phyloP scores from a whole-genome alignment of 371 early-diverging fungal genomes.

The Mortierella sp. region DNA sequence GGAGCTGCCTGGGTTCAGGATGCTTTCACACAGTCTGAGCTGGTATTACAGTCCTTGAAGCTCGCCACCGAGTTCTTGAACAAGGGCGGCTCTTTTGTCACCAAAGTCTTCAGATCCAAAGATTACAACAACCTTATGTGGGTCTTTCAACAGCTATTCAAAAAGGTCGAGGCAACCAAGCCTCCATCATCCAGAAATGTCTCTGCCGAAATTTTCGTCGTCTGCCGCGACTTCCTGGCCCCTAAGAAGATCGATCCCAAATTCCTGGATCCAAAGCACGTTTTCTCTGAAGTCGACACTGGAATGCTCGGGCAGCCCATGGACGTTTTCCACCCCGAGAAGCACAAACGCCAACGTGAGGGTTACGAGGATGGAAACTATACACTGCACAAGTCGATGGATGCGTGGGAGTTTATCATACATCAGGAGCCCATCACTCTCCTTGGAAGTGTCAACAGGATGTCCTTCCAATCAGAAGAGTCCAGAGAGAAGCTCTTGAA shows the following conservation, averaged over 20 bases:
- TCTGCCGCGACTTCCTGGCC: slow-evolving; percentile 95
- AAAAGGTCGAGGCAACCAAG: slow-evolving; percentile 99
- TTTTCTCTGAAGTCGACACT: slow-evolving; percentile 92
- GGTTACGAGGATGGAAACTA: slow-evolving; percentile 97
- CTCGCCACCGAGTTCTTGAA: slow-evolving; percentile 96
- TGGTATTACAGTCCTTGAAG: slow-evolving; percentile 95
- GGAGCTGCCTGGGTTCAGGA: slow-evolving; percentile 99
- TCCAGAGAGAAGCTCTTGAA: slow-evolving; percentile 66
- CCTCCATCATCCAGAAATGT: slow-evolving; percentile 99
- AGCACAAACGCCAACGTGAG: slow-evolving; percentile 90
- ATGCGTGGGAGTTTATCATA: slow-evolving; percentile 84
- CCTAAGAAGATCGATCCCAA: slow-evolving; percentile 97
- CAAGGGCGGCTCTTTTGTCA: slow-evolving; percentile 97
- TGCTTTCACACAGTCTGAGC: slow-evolving; percentile 98
- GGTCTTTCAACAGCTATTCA: slow-evolving; percentile 98
- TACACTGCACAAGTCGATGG: slow-evolving; percentile 80
- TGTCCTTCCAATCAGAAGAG: slow-evolving; percentile 80
- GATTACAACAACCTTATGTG: slow-evolving; percentile 99
- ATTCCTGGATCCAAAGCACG: slow-evolving; percentile 94
- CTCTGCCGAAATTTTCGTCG: slow-evolving; percentile 99
- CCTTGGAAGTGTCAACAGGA: slow-evolving; percentile 81
- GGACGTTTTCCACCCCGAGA: slow-evolving; percentile 88
- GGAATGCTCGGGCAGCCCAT: slow-evolving; percentile 57
- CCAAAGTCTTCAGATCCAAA: slow-evolving; percentile 99
- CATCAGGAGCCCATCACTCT: slow-evolving; percentile 82